A percentile compares a stretch with the other conserved stretches of the same genome.
These are phyloP conservation scores for Tetrapyrgos nigripes DNA, from an alignment of 1,284 basidiomycete species.

Conservation along the genomic window DNA sequence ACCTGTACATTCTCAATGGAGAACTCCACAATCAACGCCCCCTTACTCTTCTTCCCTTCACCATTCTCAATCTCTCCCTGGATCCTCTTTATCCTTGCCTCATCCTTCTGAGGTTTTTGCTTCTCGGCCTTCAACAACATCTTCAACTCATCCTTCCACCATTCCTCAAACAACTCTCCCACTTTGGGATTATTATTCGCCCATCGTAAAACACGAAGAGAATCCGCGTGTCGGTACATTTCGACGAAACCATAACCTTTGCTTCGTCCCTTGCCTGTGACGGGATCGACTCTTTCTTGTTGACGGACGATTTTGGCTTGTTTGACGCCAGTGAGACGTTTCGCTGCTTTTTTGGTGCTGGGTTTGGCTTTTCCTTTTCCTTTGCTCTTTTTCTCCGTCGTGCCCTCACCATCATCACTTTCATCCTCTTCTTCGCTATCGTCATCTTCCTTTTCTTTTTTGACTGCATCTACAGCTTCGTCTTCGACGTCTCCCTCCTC, in stretches of 20 bases:
- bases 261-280: slow-evolving; percentile 87
- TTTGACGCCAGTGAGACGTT: slow-evolving; percentile 69
- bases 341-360: slow-evolving; percentile 25
- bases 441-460: slow-evolving; percentile 31
- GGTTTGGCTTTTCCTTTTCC: slow-evolving; percentile 41
- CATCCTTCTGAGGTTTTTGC: slow-evolving; percentile 51
- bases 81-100: slow-evolving; percentile 61
- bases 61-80: slow-evolving; percentile 65
- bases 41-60: slow-evolving; percentile 50
- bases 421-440: slow-evolving; percentile 27
- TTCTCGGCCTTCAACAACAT: slow-evolving; percentile 72
- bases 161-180: slow-evolving; percentile 68
- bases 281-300: slow-evolving; percentile 84
- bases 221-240: slow-evolving; percentile 87
- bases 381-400: slow-evolving; percentile 28
- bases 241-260: slow-evolving; percentile 98
- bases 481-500: slow-evolving; percentile 19
- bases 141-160: slow-evolving; percentile 86
- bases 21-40: slow-evolving; percentile 87
- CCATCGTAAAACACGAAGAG: slow-evolving; percentile 91
- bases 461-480: background rate
- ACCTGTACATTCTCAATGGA: slow-evolving; percentile 95
- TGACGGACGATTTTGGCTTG: slow-evolving; percentile 93
- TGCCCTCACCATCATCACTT: slow-evolving; percentile 13
- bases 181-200: slow-evolving; percentile 88